phyloP scores from a whole-genome alignment of 1,284 basidiomycete species.

The Lentinula novae-zelandiae region DNA sequence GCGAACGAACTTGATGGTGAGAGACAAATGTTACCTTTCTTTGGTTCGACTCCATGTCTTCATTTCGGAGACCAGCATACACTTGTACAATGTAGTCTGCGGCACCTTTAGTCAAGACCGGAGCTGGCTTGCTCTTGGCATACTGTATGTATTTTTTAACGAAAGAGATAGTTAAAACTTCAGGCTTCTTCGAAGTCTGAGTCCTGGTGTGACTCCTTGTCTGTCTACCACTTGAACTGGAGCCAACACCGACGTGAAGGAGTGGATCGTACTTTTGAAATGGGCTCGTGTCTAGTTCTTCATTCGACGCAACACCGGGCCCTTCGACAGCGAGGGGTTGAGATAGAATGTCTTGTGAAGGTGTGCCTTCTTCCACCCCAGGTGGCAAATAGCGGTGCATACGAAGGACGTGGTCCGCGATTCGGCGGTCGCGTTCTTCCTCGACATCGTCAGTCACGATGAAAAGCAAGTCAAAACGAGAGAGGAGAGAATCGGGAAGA shows the following conservation, averaged over 20 bases:
- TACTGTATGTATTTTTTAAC: conserved; percentile 99
- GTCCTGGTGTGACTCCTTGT: conserved; percentile 55
- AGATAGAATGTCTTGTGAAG: conserved; percentile 83
- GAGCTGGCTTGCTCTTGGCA: conserved; percentile 85
- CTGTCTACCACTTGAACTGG: conserved; percentile 35
- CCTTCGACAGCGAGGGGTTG: conserved; percentile 87
- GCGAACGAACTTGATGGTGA: conserved; percentile 5
- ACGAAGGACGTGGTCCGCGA: conserved; percentile 96
- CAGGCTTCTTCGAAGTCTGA: conserved; percentile 60
- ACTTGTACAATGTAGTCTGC: conserved; percentile 94
- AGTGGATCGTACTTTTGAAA: conserved; percentile 98
- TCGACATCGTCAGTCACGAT: conserved; percentile 98
- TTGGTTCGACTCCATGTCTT: conserved; percentile 86
- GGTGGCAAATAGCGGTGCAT: conserved; percentile 98
- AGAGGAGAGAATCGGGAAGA: conserved; percentile 95
- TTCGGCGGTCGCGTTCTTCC: conserved; percentile 89
- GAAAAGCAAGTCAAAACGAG: conserved; percentile 98
- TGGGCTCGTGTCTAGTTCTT: conserved; percentile 69
- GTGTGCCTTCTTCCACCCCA: conserved; percentile 93
- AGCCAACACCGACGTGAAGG: conserved; percentile 80
- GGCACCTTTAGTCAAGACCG: conserved; percentile 87
- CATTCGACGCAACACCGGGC: conserved; percentile 52
- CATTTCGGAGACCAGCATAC: conserved; percentile 91
- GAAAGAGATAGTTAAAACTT: conserved; percentile 91
- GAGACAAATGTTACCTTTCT: conserved; percentile 63